Conservation (phyloP, 2,329 filamentous ascomycete genomes). For the Verticillium tricorpus region DNA sequence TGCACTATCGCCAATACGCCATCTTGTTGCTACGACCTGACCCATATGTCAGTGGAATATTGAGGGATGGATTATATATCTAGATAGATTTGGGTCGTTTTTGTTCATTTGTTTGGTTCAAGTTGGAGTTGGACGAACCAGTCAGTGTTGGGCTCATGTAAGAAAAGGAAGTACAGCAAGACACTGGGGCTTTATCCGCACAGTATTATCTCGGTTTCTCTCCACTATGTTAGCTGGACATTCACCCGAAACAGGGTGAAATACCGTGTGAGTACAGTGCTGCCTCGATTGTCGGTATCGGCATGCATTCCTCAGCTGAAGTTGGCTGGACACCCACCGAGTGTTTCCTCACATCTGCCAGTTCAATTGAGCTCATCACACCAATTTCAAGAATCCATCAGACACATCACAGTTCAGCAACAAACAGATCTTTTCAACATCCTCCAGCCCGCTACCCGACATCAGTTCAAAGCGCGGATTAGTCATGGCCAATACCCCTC, state of each 20-base stretch:
- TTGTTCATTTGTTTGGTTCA: too few species aligned
- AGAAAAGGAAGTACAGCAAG: background rate
- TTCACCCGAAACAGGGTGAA: background rate
- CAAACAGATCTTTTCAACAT: background rate
- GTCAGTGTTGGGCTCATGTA: too few species aligned
- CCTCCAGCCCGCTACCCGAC: background rate
- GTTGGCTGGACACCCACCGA: background rate
- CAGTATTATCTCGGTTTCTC: background rate
- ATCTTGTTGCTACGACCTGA: too few species aligned
- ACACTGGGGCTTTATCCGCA: background rate
- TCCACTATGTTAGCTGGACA: background rate
- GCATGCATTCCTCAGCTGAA: background rate
- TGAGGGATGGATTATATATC: too few species aligned
- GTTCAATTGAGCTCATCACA: background rate
- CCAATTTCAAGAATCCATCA: background rate
- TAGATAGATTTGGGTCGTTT: too few species aligned
- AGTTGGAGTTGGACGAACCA: too few species aligned
- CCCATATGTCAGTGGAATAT: too few species aligned
- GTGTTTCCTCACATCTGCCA: background rate
- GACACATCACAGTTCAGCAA: background rate
- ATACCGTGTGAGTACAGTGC: background rate
- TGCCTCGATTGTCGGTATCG: background rate
- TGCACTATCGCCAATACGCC: too few species aligned
- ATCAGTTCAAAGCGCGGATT: background rate
- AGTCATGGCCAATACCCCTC: constrained; percentile 33